phyloP scores from a whole-genome alignment of 768 basidiomycete genomes.

The Hortiboletus campestris region DNA sequence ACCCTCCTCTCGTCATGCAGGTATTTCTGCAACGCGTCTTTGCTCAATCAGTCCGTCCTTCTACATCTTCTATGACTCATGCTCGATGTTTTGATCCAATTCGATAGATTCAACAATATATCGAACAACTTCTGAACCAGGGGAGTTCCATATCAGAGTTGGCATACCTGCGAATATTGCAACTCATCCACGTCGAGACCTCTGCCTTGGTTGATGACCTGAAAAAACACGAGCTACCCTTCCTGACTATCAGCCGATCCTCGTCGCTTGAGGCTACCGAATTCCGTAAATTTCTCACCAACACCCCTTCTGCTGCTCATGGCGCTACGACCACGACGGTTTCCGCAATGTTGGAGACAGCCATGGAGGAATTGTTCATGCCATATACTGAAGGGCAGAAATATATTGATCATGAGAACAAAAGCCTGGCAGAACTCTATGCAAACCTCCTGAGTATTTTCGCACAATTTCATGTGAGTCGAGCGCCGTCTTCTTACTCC shows the following conservation, averaged over 20 bases:
- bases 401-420: conserved; percentile 90
- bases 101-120: conserved; percentile 89
- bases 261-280: conserved; percentile 59
- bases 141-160: conserved; percentile 79
- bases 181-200: conserved; percentile 80
- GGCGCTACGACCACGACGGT: conserved; percentile 48
- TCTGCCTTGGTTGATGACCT: conserved; percentile 84
- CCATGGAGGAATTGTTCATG: conserved; percentile 94
- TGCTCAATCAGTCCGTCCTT: conserved; percentile 80
- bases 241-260: conserved; percentile 56
- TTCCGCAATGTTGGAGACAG: conserved; percentile 86
- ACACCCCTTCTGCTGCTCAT: conserved; percentile 39
- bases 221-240: conserved; percentile 83
- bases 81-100: conserved; percentile 2
- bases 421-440: conserved; percentile 78
- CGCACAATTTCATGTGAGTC: conserved; percentile 81
- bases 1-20: conserved; percentile 95
- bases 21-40: conserved; percentile 97
- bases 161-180: conserved; percentile 86
- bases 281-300: conserved; percentile 54
- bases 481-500: background rate
- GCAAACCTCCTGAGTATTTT: conserved; percentile 68
- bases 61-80: background rate
- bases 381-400: conserved; percentile 89
- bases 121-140: conserved; percentile 83